Evolutionary conservation across 1,139 yeast species (phyloP), one percentile per base, ranked within the genome.

Genomic region (Suhomyces yuchorum): DNA sequence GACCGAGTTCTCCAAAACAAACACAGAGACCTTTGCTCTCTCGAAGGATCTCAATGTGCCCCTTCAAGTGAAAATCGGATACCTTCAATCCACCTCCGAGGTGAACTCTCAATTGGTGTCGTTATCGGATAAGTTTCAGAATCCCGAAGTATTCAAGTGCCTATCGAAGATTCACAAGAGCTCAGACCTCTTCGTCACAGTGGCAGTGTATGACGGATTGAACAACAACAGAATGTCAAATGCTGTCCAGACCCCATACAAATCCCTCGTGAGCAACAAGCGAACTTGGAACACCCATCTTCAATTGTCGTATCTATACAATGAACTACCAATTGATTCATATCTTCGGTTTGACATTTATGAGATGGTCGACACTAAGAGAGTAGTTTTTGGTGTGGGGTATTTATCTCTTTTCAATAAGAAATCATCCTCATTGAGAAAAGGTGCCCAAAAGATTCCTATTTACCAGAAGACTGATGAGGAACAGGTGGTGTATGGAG

Each of bases 41-140:
- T 85, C 96, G 1, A 84, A 85, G 56, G 96, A 90, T 60, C 66
- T 91, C 20, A 73, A 78, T 26, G 65, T 77, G 2, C 89, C 89
- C 0, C 60, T 75, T 14, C 54, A 61, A 8, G 57, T 75, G 39
- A 73, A 72, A 48, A 54, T 73, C 20, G 49, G 56, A 43, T 45
- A 51, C 26, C 50, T 57, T 14, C 55, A 56, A 44, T 44, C 49
- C 34, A 50, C 59, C 2, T 36, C 34, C 1, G 53, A 48, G 17
- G 40, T 36, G 4, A 46, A 41, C 3, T 44, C 40, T 15, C 37
- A 47, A n/a, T 48, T 63, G 33, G 60, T 57, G 12, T 42, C 56
- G 9, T 51, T 54, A 28, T 84, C 92, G 1, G 73, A 77, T 44
- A 77, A 79, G 54, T 75, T 85, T 39, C 71, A 73, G 40, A 67